Percentiles rank a stretch among this genome's conserved stretches.
These are phyloP conservation scores for Athelia sp. DNA, from an alignment of 1,284 basidiomycete genomes.

Conservation along the genomic window DNA sequence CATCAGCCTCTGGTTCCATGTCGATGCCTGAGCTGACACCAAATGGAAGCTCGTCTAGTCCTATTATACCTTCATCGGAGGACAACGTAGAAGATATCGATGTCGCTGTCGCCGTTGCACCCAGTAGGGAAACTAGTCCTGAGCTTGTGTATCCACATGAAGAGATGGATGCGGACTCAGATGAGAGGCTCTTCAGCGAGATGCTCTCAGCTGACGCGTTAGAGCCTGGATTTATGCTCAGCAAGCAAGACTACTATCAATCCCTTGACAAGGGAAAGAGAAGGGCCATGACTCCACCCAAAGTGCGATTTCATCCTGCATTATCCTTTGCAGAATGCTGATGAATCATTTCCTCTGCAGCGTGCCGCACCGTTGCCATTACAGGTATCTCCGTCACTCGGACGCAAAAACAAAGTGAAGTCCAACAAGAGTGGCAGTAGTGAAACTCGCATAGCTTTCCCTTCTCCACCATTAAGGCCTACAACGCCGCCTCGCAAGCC, in stretches of 20 bases:
- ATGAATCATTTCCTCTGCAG: conserved; percentile 19
- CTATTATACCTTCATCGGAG: conserved; percentile 23
- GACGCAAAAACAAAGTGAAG: conserved; percentile 28
- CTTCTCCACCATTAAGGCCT: conserved; percentile 25
- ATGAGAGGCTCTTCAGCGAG: background rate
- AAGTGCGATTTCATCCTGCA: conserved; percentile 12
- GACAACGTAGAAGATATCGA: conserved; percentile 7
- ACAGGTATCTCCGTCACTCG: conserved; percentile 48
- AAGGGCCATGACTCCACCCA: conserved; percentile 20
- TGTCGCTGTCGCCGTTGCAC: conserved; percentile 5
- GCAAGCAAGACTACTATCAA: conserved; percentile 2
- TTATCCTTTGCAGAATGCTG: conserved; percentile 4
- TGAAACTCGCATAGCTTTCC: conserved; percentile 18
- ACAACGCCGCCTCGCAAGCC: conserved; percentile 27
- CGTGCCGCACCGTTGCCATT: conserved; percentile 30
- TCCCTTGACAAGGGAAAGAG: conserved; percentile 11
- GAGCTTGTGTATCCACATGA: conserved; percentile 9
- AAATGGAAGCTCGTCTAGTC: conserved; percentile 63
- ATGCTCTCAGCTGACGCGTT: conserved; percentile 6
- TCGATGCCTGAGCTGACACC: conserved; percentile 60
- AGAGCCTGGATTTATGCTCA: conserved; percentile 9
- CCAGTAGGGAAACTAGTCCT: conserved; percentile 9
- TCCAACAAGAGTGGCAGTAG: conserved; percentile 11
- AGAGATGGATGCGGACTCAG: background rate
- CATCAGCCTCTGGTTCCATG: conserved; percentile 17